Evolutionary conservation across 768 basidiomycete species (phyloP), one percentile per base, ranked within the genome.

Genomic region (Boletus rex-veris): DNA sequence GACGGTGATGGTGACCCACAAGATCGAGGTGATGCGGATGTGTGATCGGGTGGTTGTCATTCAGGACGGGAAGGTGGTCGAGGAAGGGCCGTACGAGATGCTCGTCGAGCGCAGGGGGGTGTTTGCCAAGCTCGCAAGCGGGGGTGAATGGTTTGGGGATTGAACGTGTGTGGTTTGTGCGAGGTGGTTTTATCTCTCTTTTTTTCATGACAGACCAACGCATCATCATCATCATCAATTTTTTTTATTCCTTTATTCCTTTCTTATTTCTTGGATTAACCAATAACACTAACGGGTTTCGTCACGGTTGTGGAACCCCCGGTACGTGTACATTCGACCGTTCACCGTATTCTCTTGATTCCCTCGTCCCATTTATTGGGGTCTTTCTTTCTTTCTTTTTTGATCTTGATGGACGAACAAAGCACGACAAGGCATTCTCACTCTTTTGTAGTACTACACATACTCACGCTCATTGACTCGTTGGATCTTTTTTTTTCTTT

Each of bases 1-100:
- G 58, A 93, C 91, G 52, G 70, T 98, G 58, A 88, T 98, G 80
- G 84, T 98, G 60, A 98, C 95, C 12, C 96, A 98, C 73, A 96
- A 96, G 70, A 69, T 92, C 30, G 80, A 84, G 41, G 84, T 92
- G 30, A 98, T 98, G 95, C 78, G 77, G 67, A 83, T 89, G 81
- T 98, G 96, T 71, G 93, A 98, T 70, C 79, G 92, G 33, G 84
- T 98, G 33, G 59, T 97, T 18, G 86, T 96, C 40, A 70, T 98
- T 6, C 77, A 84, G 16, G 83, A 85, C n/a, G 96, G 95, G 2
- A 69, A 69, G 54, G 77, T 95, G 19, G 86, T 75, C 18, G 94
- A 97, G 73, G 72, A 92, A 62, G 93, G 92, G 36, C 75, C 77
- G 37, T 96, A 83, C 66, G 84, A 88, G 14, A 74, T 80, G 58